These are phyloP conservation scores for Yamadazyma siamensis DNA, from an alignment of 1,139 yeast genomes.

Conservation along the genomic window DNA sequence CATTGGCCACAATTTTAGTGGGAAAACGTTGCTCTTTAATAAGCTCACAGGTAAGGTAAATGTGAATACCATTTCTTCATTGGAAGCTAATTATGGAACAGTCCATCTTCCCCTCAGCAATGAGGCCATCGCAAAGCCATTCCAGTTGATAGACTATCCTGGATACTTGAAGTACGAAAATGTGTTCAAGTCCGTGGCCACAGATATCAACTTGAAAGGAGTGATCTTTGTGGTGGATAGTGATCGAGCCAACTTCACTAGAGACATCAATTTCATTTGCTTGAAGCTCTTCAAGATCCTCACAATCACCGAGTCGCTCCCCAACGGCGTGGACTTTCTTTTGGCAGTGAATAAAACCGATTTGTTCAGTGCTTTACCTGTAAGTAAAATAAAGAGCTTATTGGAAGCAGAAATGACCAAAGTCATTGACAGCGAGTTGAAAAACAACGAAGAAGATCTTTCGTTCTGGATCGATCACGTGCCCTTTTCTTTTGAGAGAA, in stretches of 20 bases:
- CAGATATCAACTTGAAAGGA: slow-evolving; percentile 52
- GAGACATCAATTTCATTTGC: slow-evolving; percentile 32
- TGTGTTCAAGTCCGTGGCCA: slow-evolving; percentile 38
- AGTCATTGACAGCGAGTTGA: slow-evolving; percentile 45
- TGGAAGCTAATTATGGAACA: slow-evolving; percentile 35
- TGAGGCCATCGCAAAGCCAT: slow-evolving; percentile 27
- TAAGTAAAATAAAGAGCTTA: slow-evolving; percentile 51
- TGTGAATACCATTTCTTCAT: slow-evolving; percentile 39
- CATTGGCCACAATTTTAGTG: slow-evolving; percentile 69
- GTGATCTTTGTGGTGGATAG: slow-evolving; percentile 67
- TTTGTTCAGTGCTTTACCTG: slow-evolving; percentile 76
- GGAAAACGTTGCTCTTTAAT: slow-evolving; percentile 69
- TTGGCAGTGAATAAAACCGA: slow-evolving; percentile 84
- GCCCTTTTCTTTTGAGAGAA: slow-evolving; percentile 55
- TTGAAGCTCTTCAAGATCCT: slow-evolving; percentile 54
- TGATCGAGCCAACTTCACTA: slow-evolving; percentile 20
- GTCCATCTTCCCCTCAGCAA: slow-evolving; percentile 35
- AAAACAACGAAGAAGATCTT: slow-evolving; percentile 29
- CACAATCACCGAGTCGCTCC: slow-evolving; percentile 53
- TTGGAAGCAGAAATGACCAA: slow-evolving; percentile 65
- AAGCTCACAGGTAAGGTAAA: slow-evolving; percentile 18
- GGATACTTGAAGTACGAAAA: slow-evolving; percentile 76
- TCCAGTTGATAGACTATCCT: slow-evolving; percentile 72
- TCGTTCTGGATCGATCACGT: slow-evolving; percentile 39
- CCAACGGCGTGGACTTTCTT: slow-evolving; percentile 66